Evolutionary conservation across 257 asterid genomes (phyloP).

Genomic region (Craterostigma plantagineum): DNA sequence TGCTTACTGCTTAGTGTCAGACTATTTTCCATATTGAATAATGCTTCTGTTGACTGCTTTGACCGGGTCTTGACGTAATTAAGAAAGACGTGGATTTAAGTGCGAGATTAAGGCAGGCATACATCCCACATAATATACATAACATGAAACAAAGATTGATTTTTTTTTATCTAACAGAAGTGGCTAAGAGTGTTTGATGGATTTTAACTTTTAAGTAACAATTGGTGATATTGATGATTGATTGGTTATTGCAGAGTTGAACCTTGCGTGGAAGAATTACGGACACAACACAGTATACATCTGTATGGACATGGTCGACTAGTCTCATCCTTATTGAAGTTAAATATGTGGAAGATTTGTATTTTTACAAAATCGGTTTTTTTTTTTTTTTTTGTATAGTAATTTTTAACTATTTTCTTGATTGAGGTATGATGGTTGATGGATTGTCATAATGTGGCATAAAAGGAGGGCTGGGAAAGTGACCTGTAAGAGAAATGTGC

Average conservation of each 20-base stretch:
- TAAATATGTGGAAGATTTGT: not conserved
- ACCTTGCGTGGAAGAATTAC: too few relatives aligned
- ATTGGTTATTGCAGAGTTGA: too few relatives aligned
- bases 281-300: too few relatives aligned
- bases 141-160: too few relatives aligned
- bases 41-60: conserved; percentile 16
- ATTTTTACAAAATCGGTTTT: not conserved
- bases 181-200: too few relatives aligned
- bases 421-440: conserved; percentile 7
- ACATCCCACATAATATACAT: too few relatives aligned
- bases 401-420: conserved; percentile 16
- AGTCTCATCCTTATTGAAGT: conserved; percentile 24
- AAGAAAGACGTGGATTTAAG: too few relatives aligned
- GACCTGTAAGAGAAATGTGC: conserved; percentile 49
- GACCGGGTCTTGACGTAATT: conserved; percentile 4
- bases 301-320: conserved; percentile 18
- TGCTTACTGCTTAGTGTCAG: conserved; percentile 10
- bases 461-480: conserved; percentile 31
- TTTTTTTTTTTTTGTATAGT: too few relatives aligned
- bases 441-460: conserved; percentile 38
- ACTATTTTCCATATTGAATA: conserved; percentile 8
- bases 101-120: too few relatives aligned
- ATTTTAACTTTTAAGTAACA: too few relatives aligned
- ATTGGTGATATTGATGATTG: too few relatives aligned
- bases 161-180: too few relatives aligned